A percentile compares a stretch with the other conserved stretches of the same genome.
These are phyloP conservation scores for Botrytis porri DNA, from an alignment of 2,329 filamentous ascomycete genomes.

Conservation along the genomic window DNA sequence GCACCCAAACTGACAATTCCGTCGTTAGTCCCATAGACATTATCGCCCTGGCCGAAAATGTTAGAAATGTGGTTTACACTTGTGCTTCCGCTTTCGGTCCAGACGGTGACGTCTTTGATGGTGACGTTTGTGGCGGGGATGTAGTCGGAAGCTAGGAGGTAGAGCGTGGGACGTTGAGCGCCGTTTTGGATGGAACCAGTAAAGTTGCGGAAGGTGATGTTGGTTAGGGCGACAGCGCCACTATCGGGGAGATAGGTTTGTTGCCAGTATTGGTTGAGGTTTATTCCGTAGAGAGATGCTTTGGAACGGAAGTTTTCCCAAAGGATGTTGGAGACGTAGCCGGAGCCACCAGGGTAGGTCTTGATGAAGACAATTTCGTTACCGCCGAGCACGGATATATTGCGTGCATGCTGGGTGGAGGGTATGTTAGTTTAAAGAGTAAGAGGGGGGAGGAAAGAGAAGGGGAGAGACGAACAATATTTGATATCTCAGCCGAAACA, in stretches of 20 bases:
- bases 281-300: constrained; percentile 30
- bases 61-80: constrained; percentile 40
- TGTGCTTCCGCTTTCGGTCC: constrained; percentile 34
- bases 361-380: constrained; percentile 43
- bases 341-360: constrained; percentile 41
- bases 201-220: constrained; percentile 36
- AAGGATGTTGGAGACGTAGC: constrained; percentile 39
- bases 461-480: not conserved
- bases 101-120: constrained; percentile 39
- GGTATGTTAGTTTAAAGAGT: not conserved
- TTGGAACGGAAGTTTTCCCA: constrained; percentile 38
- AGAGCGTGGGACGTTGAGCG: constrained; percentile 34
- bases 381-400: constrained; percentile 40
- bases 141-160: constrained; percentile 38
- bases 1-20: constrained; percentile 21
- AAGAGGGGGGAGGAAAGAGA: not conserved
- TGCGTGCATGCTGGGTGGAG: constrained; percentile 24
- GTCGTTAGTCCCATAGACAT: constrained; percentile 31
- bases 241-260: constrained; percentile 30
- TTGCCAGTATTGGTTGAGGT: constrained; percentile 35
- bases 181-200: constrained; percentile 33
- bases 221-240: constrained; percentile 31
- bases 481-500: constrained; percentile 19
- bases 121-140: constrained; percentile 38
- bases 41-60: constrained; percentile 38